Evolutionary conservation across 352 stramenopile genomes (phyloP).

Genomic region (Globisporangium paroecandrum): DNA sequence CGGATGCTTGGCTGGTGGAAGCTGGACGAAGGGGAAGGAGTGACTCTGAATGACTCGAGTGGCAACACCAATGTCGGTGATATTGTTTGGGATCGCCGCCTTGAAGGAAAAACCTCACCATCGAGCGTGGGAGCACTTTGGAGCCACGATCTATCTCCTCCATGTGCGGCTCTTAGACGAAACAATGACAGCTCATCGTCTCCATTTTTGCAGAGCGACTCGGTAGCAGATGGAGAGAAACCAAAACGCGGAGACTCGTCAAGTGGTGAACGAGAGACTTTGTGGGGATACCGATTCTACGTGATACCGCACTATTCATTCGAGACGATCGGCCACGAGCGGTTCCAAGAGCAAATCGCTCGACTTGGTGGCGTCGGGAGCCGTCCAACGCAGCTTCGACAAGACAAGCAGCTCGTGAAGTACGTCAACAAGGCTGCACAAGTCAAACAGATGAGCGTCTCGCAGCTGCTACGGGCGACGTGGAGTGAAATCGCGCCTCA

Average conservation of each 20-base stretch:
- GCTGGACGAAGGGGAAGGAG: slow-evolving; percentile 47
- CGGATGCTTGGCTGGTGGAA: slow-evolving; percentile 56
- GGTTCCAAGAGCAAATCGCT: slow-evolving; percentile 37
- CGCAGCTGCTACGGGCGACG: slow-evolving; percentile 43
- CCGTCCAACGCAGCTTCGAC: slow-evolving; percentile 24
- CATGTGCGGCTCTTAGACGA: slow-evolving; percentile 26
- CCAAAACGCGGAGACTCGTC: not conserved
- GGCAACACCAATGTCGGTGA: slow-evolving; percentile 19
- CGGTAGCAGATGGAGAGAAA: not conserved
- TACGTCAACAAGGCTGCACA: slow-evolving; percentile 68
- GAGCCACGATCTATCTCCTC: slow-evolving; percentile 18
- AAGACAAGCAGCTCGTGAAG: slow-evolving; percentile 69
- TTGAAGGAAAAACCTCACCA: not conserved
- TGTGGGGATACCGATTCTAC: slow-evolving; percentile 73
- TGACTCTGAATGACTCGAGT: slow-evolving; percentile 36
- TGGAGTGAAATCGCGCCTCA: slow-evolving; percentile 65
- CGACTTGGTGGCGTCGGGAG: slow-evolving; percentile 19
- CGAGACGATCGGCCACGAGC: slow-evolving; percentile 44
- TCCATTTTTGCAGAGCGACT: slow-evolving; percentile 20
- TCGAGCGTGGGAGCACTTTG: slow-evolving; percentile 5
- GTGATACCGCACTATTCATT: slow-evolving; percentile 67
- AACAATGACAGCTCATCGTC: slow-evolving; percentile 23
- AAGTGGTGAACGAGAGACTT: not conserved
- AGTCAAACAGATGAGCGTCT: slow-evolving; percentile 42
- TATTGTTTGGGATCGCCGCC: not conserved